A percentile compares a stretch with the other conserved stretches of the same genome.
Evolutionary conservation across 129 eudicot species (phyloP).

Genomic region (Silybum marianum): DNA sequence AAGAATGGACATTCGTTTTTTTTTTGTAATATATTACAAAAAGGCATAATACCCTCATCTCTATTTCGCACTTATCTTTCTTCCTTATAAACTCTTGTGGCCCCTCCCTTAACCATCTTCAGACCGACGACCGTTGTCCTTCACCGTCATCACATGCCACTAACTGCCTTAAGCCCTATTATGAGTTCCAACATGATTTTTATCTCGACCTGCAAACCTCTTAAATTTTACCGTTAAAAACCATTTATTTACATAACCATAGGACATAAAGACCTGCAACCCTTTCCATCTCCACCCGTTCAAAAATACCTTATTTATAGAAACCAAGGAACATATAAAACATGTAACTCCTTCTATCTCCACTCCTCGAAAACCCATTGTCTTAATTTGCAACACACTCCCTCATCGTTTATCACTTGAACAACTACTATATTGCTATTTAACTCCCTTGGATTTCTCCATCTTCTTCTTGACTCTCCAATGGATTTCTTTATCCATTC

Average conservation of each 20-base stretch:
- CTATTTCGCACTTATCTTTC: background rate
- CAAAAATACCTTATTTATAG: background rate
- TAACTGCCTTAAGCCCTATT: background rate
- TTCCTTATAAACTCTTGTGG: background rate
- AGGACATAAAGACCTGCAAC: background rate
- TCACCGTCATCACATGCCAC: background rate
- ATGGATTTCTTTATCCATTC: background rate
- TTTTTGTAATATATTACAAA: background rate
- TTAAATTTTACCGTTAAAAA: background rate
- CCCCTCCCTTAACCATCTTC: background rate
- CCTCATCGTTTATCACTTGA: conserved; percentile 92
- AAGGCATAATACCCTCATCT: background rate
- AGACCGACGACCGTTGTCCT: no score
- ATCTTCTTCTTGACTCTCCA: conserved; percentile 19
- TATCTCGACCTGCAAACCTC: background rate
- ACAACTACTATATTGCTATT: conserved; percentile 79
- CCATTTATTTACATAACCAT: background rate
- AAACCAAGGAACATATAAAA: background rate
- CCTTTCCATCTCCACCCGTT: background rate
- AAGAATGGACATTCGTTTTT: background rate
- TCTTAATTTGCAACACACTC: background rate
- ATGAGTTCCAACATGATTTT: background rate
- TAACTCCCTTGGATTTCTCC: conserved; percentile 52
- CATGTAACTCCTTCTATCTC: background rate
- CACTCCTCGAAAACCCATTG: background rate